phyloP scores from a whole-genome alignment of 306 rosid species.

The Vachellia pachyceras region DNA sequence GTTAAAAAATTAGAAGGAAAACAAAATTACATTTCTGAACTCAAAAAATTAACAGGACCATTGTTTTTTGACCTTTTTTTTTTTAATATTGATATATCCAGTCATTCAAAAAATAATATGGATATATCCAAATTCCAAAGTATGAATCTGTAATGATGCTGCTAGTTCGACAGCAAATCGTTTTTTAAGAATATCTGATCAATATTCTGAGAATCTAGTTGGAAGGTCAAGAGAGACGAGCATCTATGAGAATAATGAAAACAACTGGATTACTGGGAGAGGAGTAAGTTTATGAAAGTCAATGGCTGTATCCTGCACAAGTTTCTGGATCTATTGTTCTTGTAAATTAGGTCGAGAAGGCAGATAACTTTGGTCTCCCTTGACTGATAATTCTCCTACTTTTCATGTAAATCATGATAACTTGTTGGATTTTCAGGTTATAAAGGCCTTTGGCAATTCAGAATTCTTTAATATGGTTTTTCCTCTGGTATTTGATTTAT shows the following conservation, averaged over 20 bases:
- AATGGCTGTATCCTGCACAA: neutral
- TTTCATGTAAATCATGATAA: constrained; percentile 7
- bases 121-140: neutral
- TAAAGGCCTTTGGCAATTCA: constrained; percentile 82
- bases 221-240: neutral
- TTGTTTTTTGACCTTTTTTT: neutral
- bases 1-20: neutral
- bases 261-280: neutral
- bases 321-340: neutral
- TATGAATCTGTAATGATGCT: neutral
- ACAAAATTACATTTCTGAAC: neutral
- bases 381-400: constrained; percentile 23
- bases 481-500: constrained; percentile 71
- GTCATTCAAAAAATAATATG: too few species aligned
- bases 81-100: neutral
- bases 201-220: neutral
- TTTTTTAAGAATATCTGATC: neutral
- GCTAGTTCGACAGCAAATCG: neutral
- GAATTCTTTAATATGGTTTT: constrained; percentile 73
- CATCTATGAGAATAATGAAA: neutral
- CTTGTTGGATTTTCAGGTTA: constrained; percentile 64
- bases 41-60: neutral
- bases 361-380: constrained; percentile 19
- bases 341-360: neutral
- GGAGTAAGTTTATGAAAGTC: neutral